A percentile compares a stretch with the other conserved stretches of the same genome.
Evolutionary conservation across 305 asterid species (phyloP).

Genomic region (Solanum hybrid): DNA sequence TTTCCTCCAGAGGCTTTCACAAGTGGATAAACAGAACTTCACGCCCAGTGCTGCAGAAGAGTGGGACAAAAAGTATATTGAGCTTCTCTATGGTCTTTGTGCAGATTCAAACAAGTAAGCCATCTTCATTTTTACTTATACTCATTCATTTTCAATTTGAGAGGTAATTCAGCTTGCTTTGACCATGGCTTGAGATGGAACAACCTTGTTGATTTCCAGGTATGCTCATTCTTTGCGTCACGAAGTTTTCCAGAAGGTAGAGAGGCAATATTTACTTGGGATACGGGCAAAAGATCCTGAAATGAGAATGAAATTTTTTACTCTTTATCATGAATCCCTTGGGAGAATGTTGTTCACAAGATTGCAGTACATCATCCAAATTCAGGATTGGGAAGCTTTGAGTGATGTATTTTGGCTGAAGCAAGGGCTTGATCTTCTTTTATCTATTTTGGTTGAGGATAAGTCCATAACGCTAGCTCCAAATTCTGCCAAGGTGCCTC

Average conservation of each 20-base stretch:
- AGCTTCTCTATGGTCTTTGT: conserved; percentile 90
- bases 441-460: conserved; percentile 91
- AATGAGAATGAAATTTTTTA: conserved; percentile 70
- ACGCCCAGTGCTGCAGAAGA: conserved; percentile 59
- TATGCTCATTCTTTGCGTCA: conserved; percentile 65
- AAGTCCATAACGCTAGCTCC: conserved; percentile 95
- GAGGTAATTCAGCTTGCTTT: background rate
- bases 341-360: conserved; percentile 85
- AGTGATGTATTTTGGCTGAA: conserved; percentile 99
- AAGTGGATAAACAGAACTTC: conserved; percentile 87
- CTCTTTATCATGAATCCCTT: conserved; percentile 83
- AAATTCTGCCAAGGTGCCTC: conserved; percentile 85
- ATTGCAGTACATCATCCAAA: conserved; percentile 89
- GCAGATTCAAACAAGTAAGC: conserved; percentile 82
- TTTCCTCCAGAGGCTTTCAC: conserved; percentile 95
- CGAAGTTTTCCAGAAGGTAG: conserved; percentile 96
- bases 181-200: conserved; percentile 4
- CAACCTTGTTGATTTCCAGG: conserved; percentile 48
- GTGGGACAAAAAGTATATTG: conserved; percentile 93
- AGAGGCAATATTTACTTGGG: conserved; percentile 90
- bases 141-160: background rate
- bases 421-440: conserved; percentile 99
- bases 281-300: conserved; percentile 91
- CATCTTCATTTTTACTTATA: conserved; percentile 3
- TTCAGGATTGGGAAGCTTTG: conserved; percentile 98